Conservation (phyloP, 306 rosid genomes). For the Cucumis melo region DNA sequence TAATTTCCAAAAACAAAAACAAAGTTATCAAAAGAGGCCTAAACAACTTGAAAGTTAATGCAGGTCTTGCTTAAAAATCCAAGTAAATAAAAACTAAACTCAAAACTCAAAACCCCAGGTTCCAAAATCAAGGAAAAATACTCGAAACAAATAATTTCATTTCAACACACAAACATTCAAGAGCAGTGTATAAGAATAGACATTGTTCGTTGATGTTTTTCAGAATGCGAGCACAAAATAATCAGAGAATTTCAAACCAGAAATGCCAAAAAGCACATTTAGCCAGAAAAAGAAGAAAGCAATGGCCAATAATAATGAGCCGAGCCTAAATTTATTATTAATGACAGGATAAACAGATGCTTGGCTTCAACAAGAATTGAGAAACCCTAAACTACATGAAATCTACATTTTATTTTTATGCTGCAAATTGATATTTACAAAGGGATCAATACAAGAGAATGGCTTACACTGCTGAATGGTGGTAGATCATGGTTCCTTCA, state of each 20-base stretch:
- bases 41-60: no score
- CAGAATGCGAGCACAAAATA: not conserved
- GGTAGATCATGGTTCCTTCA: not conserved
- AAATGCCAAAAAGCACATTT: not conserved
- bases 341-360: not conserved
- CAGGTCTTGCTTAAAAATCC: no score
- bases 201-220: not conserved
- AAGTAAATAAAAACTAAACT: no score
- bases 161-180: not conserved
- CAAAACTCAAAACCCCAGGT: no score
- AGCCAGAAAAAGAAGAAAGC: not conserved
- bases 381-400: constrained; percentile 1
- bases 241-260: not conserved
- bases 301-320: not conserved
- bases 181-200: not conserved
- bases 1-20: no score
- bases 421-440: not conserved
- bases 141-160: not conserved
- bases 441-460: not conserved
- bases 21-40: no score
- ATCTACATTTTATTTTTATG: not conserved
- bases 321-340: not conserved
- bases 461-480: not conserved
- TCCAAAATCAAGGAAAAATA: no score
- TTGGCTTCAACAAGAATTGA: not conserved